Percentiles rank a stretch among this genome's conserved stretches.
phyloP scores from a whole-genome alignment of 2,329 filamentous ascomycete species.

The Ambrosiella cleistominuta region DNA sequence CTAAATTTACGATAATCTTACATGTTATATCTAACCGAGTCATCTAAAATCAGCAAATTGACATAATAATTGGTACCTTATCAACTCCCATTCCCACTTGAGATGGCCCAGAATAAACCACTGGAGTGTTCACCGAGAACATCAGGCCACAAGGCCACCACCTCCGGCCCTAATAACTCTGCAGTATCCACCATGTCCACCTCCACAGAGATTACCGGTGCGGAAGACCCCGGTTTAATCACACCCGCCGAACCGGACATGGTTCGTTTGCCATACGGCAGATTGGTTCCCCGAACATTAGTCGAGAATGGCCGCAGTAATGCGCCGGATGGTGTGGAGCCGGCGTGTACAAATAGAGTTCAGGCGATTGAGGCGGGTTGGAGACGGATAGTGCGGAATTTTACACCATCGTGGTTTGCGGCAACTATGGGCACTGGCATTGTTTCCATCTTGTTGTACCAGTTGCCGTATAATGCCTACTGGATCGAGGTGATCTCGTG shows the following conservation, averaged over 20 bases:
- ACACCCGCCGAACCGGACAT: neutral
- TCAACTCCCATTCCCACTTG: neutral
- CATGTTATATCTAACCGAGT: no score
- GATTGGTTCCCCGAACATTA: neutral
- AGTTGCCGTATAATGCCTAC: constrained; percentile 39
- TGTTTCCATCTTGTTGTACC: constrained; percentile 42
- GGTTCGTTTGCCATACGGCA: constrained; percentile 5
- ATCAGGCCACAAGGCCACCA: neutral
- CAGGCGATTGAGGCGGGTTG: constrained; percentile 22
- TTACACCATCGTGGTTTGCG: constrained; percentile 42
- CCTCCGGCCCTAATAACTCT: neutral
- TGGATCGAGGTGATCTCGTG: constrained; percentile 44
- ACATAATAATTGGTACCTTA: neutral
- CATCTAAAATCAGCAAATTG: neutral
- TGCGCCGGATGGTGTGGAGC: neutral
- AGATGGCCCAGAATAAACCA: neutral
- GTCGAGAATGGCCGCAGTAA: neutral
- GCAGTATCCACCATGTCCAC: neutral
- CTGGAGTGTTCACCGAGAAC: neutral
- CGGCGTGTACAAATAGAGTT: neutral
- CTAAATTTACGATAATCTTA: no score
- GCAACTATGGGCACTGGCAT: constrained; percentile 53
- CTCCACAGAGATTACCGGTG: neutral
- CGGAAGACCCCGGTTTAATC: neutral
- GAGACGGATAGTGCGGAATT: constrained; percentile 30